A percentile compares a stretch with the other conserved stretches of the same genome.
phyloP scores from a whole-genome alignment of 78 protist species.

The Creolimax fragrantissima region DNA sequence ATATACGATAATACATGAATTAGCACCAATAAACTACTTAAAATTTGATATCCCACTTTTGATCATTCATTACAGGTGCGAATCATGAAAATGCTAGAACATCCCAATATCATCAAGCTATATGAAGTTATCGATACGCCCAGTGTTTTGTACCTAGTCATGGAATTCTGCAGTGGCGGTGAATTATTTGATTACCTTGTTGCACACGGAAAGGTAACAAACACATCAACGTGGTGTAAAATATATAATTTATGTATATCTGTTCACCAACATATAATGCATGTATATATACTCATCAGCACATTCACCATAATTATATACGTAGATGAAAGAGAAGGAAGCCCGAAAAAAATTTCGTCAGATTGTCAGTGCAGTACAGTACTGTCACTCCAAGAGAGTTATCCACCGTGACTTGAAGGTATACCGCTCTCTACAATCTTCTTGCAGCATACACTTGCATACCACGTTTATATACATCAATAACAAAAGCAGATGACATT shows the following conservation, averaged over 20 bases:
- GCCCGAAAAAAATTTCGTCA: constrained; percentile 32
- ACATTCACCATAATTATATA: neutral
- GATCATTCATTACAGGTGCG: constrained; percentile 55
- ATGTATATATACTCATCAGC: neutral
- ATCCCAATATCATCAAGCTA: constrained; percentile 64
- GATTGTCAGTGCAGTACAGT: constrained; percentile 57
- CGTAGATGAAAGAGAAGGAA: constrained; percentile 34
- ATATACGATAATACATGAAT: too few species aligned
- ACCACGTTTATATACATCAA: neutral
- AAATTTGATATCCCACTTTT: neutral
- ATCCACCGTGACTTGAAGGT: constrained; percentile 45
- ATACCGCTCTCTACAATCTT: neutral
- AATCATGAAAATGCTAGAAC: constrained; percentile 65
- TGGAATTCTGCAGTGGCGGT: constrained; percentile 65
- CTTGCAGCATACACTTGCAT: neutral
- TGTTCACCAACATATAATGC: neutral
- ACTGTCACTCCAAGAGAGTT: constrained; percentile 41
- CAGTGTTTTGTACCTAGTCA: constrained; percentile 47
- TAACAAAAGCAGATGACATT: neutral
- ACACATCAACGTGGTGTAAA: too few species aligned
- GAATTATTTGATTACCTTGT: constrained; percentile 49
- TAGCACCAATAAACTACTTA: too few species aligned
- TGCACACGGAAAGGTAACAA: constrained; percentile 19
- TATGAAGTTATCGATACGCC: constrained; percentile 78
- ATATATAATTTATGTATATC: too few species aligned